Evolutionary conservation across 1,284 basidiomycete species (phyloP), one percentile per base, ranked within the genome.

Genomic region (Malassezia slooffiae): DNA sequence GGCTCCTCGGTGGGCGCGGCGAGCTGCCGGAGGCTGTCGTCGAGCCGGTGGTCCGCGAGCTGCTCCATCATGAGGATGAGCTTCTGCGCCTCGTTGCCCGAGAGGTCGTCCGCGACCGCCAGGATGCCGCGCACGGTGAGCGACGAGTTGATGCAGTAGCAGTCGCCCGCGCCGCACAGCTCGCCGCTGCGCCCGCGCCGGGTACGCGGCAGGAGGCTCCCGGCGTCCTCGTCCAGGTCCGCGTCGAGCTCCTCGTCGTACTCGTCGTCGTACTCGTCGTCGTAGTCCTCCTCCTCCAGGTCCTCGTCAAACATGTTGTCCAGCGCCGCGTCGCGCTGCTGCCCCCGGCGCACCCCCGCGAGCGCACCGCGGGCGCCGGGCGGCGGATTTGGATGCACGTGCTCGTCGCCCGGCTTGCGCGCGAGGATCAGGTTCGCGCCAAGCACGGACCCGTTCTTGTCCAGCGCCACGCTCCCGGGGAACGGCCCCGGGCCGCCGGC

Each of bases 41-140:
- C 81, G 77, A 90, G 85, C 32, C 89, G 79, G 47, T 87, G 80
- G 68, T 96, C 89, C 1, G 91, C 90, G 26, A 97, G 79, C 72
- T 93, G 88, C 72, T 97, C 91, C 91, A 97, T 97, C 91, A 97
- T 97, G 74, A 97, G 90, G 62, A 97, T 75, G 75, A 97, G 96
- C 74, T 95, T 96, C 63, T 89, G 86, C 3, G 89, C 91, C 65
- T 97, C 90, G 66, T 96, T 96, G 76, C 93, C 93, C 59, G 96
- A 77, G 39, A 97, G 79, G 74, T 97, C 91, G 67, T 97, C 91
- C 38, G 91, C 91, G 38, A 97, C 91, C n/a, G 93, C 96, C 45
- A 97, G 76, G 65, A 97, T 95, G 67, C 90, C 75, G 82, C 43
- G 43, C 33, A 48, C 40, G 12, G 47, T 45, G 4, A 50, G 42